Base-by-base conservation (phyloP, 179 eudicot genomes). In the Silene noctiflora region DNA sequence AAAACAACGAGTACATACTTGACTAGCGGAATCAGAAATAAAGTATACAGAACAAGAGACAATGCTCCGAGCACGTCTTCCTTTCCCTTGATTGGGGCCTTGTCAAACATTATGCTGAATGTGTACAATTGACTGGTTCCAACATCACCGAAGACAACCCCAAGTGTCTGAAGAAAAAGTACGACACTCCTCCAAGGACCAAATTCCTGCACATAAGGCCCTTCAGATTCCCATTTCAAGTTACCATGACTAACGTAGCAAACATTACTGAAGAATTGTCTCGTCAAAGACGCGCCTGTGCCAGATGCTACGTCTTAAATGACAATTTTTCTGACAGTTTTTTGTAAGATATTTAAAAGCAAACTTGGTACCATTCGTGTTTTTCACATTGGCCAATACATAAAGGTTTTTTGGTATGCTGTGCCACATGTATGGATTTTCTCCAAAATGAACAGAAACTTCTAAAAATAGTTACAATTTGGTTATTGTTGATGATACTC, bases 81-180 rank as follows among this genome's bases (percentile, higher is more conserved):
- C 73, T 87, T 83, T 77, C 84, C 91, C 60, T 88, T 86, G 71
- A 89, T 84, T 61, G 99, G 98, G 68, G 97, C 95, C 84, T 89
- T 95, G 84, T 88, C 87, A 81, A 95, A 95, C 97, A 95, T 93
- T 81, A 95, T 96, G 67, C 93, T 89, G 81, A 95, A 95, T 71
- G 99, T 89, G 87, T 95, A 95, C 33, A 95, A 80, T 68, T 96
- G 99, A 81, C 99, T 95, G 10, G 96, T 95, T 75, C 98, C 99
- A 78, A 93, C 98, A 86, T 95, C 98, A 69, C 99, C 99, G 84
- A 95, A 95, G 53, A 95, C 99, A 79, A 89, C 91, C 70, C 97
- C 99, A 53, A 95, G 93, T 62, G 89, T 89, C 86, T 95, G 99
- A 58, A 90, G 87, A 68, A 84, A 81, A 82, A 95, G 84, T 58